A percentile compares a stretch with the other conserved stretches of the same genome.
phyloP scores from a whole-genome alignment of 139 green algal genomes.

The Nannochloris sp. region DNA sequence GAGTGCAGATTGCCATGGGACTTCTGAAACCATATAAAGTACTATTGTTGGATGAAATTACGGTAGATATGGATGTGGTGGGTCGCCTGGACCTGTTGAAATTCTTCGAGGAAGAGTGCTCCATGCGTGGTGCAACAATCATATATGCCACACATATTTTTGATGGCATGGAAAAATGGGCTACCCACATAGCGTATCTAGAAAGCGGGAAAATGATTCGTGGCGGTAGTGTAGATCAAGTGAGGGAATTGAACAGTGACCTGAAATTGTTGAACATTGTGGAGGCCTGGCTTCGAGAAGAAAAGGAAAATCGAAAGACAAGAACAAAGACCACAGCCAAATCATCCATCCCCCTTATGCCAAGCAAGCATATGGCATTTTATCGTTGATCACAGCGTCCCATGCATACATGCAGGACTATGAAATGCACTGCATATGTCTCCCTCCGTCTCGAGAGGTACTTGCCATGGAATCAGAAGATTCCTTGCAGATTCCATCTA shows the following conservation, averaged over 20 bases:
- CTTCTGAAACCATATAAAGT: conserved; percentile 91
- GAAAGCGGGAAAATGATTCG: conserved; percentile 55
- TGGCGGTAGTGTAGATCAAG: conserved; percentile 20
- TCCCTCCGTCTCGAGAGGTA: neutral
- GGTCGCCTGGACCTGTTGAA: conserved; percentile 83
- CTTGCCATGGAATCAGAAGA: no score
- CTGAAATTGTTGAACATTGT: conserved; percentile 69
- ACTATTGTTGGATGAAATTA: conserved; percentile 96
- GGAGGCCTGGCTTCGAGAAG: conserved; percentile 69
- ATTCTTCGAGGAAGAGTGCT: conserved; percentile 79
- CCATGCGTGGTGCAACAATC: conserved; percentile 68
- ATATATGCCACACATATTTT: conserved; percentile 99
- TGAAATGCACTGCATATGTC: neutral
- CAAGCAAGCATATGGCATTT: conserved; percentile 70
- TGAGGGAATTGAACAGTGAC: conserved; percentile 29
- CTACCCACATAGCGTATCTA: conserved; percentile 78
- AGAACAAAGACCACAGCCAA: conserved; percentile 12
- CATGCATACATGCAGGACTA: neutral
- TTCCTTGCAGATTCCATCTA: no score
- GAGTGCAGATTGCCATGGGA: conserved; percentile 94
- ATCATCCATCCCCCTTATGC: conserved; percentile 36
- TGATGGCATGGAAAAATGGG: conserved; percentile 83
- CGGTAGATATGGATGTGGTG: conserved; percentile 96
- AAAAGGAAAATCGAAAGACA: conserved; percentile 31
- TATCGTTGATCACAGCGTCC: conserved; percentile 36